These are phyloP conservation scores for Rubroboletus satanas DNA, from an alignment of 768 basidiomycete species.

Conservation along the genomic window DNA sequence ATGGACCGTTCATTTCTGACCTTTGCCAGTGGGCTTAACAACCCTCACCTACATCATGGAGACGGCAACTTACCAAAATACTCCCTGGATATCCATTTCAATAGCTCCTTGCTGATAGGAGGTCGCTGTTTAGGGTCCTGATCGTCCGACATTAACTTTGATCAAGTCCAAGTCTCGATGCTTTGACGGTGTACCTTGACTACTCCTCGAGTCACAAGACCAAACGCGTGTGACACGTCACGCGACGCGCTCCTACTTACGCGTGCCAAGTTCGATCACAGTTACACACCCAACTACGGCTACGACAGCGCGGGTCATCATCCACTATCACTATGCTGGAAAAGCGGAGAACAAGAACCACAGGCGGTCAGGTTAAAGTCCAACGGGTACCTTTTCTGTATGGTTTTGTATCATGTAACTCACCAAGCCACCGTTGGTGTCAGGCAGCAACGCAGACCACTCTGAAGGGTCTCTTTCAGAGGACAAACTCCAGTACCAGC, in stretches of 20 bases:
- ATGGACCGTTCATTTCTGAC: constrained; percentile 57
- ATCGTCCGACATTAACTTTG: constrained; percentile 6
- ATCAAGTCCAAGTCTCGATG: neutral
- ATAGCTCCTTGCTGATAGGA: constrained; percentile 11
- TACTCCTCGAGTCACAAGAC: constrained; percentile 1
- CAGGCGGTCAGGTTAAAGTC: constrained; percentile 5
- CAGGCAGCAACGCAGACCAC: constrained; percentile 26
- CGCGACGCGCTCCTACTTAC: constrained; percentile 21
- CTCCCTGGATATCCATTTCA: constrained; percentile 38
- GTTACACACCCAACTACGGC: neutral
- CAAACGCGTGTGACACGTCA: constrained; percentile 19
- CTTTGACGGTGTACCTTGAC: neutral
- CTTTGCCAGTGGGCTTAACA: neutral
- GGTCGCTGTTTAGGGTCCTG: constrained; percentile 14
- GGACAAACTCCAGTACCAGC: neutral
- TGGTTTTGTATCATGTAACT: constrained; percentile 1
- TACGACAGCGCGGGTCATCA: neutral
- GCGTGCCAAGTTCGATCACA: neutral
- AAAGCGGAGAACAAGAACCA: constrained; percentile 21
- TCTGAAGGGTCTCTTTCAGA: constrained; percentile 26
- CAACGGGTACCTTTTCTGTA: constrained; percentile 17
- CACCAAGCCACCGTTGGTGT: neutral
- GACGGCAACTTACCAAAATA: constrained; percentile 28
- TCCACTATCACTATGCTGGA: constrained; percentile 19
- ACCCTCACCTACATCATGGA: neutral